These are phyloP conservation scores for Macadamia tetraphylla DNA, from an alignment of 164 flowering plant species.

Conservation along the genomic window DNA sequence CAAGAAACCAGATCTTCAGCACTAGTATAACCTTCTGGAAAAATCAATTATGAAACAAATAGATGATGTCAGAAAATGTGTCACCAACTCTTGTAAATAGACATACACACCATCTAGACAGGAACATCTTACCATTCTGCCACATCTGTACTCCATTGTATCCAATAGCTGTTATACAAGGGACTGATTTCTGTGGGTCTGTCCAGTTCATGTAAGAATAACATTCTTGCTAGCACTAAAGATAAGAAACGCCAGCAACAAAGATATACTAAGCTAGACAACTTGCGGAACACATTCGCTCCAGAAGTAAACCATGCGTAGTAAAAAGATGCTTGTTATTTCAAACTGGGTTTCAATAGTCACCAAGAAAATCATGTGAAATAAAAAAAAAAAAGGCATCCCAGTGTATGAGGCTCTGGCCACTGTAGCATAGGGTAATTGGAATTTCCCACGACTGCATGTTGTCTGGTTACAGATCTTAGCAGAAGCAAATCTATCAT, in stretches of 20 bases:
- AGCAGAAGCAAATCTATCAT: too few species aligned
- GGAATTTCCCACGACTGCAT: too few species aligned
- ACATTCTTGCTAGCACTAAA: not conserved
- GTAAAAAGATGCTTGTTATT: too few species aligned
- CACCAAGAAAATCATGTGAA: too few species aligned
- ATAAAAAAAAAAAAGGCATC: too few species aligned
- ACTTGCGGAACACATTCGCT: not conserved
- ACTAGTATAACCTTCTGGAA: conserved; percentile 54
- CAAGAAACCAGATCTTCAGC: conserved; percentile 57
- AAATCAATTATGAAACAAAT: conserved; percentile 4
- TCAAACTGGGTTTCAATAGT: too few species aligned
- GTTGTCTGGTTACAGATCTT: too few species aligned
- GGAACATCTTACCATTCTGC: conserved; percentile 49
- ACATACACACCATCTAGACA: not conserved
- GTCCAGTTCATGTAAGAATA: conserved; percentile 39
- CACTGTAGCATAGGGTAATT: too few species aligned
- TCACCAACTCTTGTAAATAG: not conserved
- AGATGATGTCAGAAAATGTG: not conserved
- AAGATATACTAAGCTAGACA: not conserved
- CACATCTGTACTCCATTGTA: conserved; percentile 66
- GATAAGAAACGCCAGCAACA: not conserved
- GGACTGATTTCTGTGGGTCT: conserved; percentile 71
- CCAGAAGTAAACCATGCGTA: too few species aligned
- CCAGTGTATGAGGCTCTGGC: too few species aligned
- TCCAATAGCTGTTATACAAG: conserved; percentile 69